Evolutionary conservation across 164 flowering plant species (phyloP), one percentile per base, ranked within the genome.

Genomic region (Magnolia kwangsiensis): DNA sequence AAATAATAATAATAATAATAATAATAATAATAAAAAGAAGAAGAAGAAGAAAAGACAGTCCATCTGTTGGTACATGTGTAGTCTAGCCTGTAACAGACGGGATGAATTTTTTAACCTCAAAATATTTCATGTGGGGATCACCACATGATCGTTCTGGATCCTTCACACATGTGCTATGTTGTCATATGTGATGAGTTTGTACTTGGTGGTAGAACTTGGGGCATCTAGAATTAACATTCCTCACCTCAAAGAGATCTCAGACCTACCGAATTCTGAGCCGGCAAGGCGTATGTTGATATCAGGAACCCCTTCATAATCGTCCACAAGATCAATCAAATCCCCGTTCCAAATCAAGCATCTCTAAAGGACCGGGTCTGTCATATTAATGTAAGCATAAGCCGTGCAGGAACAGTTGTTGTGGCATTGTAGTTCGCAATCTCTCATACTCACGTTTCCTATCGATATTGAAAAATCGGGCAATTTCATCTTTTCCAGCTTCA

Each of bases 341-440:
- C 27, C 24, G 3, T 20, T 50, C 72, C 72, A 70, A 23, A n/a
- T 20, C 27, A 70, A 6, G 72, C 72, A 70, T 37, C 45, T 37
- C 45, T 6, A 37, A 37, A 37, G 45, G 3, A 37, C 45, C 45
- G 45, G 4, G 16, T 31, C 27, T 4, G 49, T 59, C 7, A 31
- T 24, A n/a, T 14, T 31, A 27, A 16, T 37, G 51, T 50, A 72
- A 13, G 76, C 71, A 31, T 67, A 77, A 20, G 76, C 79, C 8
- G 2, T 13, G 59, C 75, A 78, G 7, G 76, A 73, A 18, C 80
- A 78, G 67, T 73, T 78, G 31, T 18, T 73, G 71, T 66, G 59
- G 59, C 80, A 78, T 50, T 10, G 31, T 0, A 55, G 24, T 9
- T 13, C n/a, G 20, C 76, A 78, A 18, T 55, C 72, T 6, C 23